These are phyloP conservation scores for Botrytis hyacinthi DNA, from an alignment of 2,329 filamentous ascomycete species.

Conservation along the genomic window DNA sequence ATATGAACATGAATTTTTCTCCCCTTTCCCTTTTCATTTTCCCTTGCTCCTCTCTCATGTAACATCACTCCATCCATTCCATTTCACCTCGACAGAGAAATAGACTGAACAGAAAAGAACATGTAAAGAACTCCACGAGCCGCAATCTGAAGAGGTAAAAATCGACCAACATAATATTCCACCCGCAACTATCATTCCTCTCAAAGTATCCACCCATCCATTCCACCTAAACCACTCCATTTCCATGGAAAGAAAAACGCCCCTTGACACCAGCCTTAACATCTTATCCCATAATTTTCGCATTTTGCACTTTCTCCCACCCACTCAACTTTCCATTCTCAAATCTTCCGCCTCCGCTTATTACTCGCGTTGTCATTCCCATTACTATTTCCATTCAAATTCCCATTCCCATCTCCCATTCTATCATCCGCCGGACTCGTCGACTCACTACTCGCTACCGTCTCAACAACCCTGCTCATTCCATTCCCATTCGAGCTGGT, in stretches of 20 bases:
- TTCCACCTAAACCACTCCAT: neutral
- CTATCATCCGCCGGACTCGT: constrained; percentile 26
- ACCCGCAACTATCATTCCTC: neutral
- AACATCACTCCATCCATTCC: neutral
- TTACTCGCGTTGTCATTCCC: constrained; percentile 22
- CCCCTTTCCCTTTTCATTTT: neutral
- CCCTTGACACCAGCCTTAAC: neutral
- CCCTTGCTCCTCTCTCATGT: neutral
- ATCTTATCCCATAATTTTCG: neutral
- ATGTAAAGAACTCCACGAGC: neutral
- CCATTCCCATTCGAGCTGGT: neutral
- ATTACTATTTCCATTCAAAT: constrained; percentile 7
- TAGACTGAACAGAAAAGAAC: neutral
- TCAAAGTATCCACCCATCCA: neutral
- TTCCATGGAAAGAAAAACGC: constrained; percentile 5
- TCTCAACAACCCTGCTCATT: constrained; percentile 25
- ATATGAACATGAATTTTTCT: neutral
- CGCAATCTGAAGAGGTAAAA: neutral
- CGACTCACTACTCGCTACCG: constrained; percentile 28
- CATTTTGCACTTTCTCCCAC: neutral
- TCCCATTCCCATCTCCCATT: constrained; percentile 18
- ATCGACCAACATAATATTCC: neutral
- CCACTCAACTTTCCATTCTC: constrained; percentile 2
- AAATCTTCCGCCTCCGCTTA: constrained; percentile 32
- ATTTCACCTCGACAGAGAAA: neutral